Evolutionary conservation across 805 yeast genomes (phyloP), one percentile per base, ranked within the genome.

Genomic region (Candida sphagnicola): DNA sequence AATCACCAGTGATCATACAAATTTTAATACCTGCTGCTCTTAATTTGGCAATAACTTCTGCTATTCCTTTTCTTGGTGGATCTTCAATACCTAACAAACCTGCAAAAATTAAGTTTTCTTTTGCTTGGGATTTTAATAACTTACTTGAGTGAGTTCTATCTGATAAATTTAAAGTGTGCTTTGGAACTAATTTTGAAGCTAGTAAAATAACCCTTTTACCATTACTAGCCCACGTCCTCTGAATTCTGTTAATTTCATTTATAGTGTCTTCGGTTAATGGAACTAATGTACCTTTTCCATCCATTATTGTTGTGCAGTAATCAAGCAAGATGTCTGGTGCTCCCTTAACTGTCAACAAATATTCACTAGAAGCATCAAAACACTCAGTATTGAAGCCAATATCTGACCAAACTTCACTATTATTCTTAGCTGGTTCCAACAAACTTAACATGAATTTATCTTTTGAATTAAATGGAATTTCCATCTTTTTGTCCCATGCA

Each of bases 1-100:
- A 74, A 51, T 76, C 82, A 41, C 81, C 80, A n/a, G 75, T 70
- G 16, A 69, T 65, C 74, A 70, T 69, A 5, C 61, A 59, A 12
- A 63, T 52, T 34, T 58, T 66, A 38, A 70, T 60, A 11, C 74
- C 72, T 6, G 75, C 74, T 15, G 41, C 50, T 39, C 61, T 59
- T 25, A 69, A 54, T 5, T 49, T 54, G 5, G 40, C 30, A 21
- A 70, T 49, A 13, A 67, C 69, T 12, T 51, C 52, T 24, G 47
- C 56, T 25, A 67, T 57, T 18, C 54, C 61, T 35, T 59, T 58
- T 42, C 69, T 59, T 37, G 71, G 70, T 4, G 75, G 75, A 49
- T 70, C 76, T 31, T 61, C 59, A 25, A 70, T 66, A 11, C 71
- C 74, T 15, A 67, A 49, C 38, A 70, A 40, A 17, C 75, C 76